Base-by-base conservation (phyloP, 768 basidiomycete species). In the Serendipita sp. region DNA sequence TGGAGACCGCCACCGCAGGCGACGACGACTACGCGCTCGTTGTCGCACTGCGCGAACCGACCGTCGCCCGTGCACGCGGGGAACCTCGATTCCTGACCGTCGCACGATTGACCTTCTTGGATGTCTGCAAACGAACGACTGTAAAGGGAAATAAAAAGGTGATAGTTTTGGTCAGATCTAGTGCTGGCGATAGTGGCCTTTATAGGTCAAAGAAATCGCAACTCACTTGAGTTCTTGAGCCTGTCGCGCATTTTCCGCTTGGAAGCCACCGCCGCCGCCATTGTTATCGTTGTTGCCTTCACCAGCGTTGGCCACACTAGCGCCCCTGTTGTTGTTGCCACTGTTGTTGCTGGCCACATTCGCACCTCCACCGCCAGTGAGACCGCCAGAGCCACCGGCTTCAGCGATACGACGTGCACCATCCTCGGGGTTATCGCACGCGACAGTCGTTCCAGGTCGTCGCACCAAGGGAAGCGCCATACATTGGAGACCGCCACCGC, bases 391-490 rank as follows among this genome's bases (percentile, higher is more conserved):
- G 13, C 76, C 80, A 45, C 80, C 79, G 28, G 77, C 73, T 28
- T 68, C 72, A 11, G 74, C 74, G 64, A 82, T 78, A 26, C 81
- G 80, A 2, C 74, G 70, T 61, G 75, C 73, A 22, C 75, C 65
- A 69, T 83, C 79, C 22, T 72, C 72, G 56, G 73, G 70, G 3
- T 80, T 79, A 1, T 77, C 78, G 70, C 82, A 84, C 31, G 77
- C 74, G 63, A 83, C 74, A 42, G 66, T 74, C 7, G 80, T 82
- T 42, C 82, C 82, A 0, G 76, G 64, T 1, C 72, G 70, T 70
- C 79, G 78, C 33, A 76, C 76, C 28, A 79, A 69, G 14, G 83
- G 82, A 34, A 84, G 71, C 1, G 81, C 81, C 64, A 74, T 74
- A 60, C 81, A 82, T 3, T 70, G 72, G 31, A 71, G 65, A 4